These are phyloP conservation scores for Grosmannia huntii DNA, from an alignment of 2,329 filamentous ascomycete species.

Conservation along the genomic window DNA sequence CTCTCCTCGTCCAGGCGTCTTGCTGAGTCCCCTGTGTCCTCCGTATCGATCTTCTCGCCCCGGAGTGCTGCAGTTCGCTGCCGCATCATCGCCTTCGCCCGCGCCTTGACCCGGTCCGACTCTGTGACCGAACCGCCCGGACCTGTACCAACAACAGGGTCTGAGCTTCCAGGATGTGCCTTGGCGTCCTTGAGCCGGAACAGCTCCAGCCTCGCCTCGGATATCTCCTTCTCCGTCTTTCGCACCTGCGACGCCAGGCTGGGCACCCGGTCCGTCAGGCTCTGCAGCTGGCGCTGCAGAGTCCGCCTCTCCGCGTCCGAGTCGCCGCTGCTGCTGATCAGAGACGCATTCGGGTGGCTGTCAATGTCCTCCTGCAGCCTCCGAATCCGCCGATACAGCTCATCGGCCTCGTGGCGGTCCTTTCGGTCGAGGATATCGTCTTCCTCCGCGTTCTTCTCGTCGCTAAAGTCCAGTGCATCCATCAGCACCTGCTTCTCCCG, in stretches of 20 bases:
- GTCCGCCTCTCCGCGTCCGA: conserved; percentile 79
- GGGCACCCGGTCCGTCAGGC: conserved; percentile 77
- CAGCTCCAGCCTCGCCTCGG: conserved; percentile 79
- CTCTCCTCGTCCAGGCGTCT: conserved; percentile 84
- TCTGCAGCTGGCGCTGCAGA: conserved; percentile 80
- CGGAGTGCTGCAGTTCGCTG: conserved; percentile 86
- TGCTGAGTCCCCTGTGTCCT: conserved; percentile 66
- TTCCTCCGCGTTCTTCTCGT: conserved; percentile 79
- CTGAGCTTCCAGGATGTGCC: conserved; percentile 68
- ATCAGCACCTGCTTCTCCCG: conserved; percentile 87
- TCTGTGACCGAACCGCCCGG: conserved; percentile 86
- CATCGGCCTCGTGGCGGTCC: conserved; percentile 84
- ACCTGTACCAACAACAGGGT: conserved; percentile 79
- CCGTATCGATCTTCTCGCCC: conserved; percentile 61
- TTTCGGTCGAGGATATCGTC: conserved; percentile 84
- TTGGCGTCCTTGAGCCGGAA: conserved; percentile 93
- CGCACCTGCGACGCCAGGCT: conserved; percentile 86
- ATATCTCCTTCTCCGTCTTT: conserved; percentile 80
- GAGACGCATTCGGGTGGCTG: conserved; percentile 64
- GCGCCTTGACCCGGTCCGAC: conserved; percentile 84
- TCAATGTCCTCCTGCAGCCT: conserved; percentile 93
- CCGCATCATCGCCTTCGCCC: conserved; percentile 97
- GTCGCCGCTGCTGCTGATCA: conserved; percentile 57
- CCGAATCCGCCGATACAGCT: conserved; percentile 83
- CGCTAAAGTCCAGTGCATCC: conserved; percentile 92